Percentiles rank a stretch among this genome's conserved stretches.
phyloP scores from a whole-genome alignment of 2,329 filamentous ascomycete species.

The Setomelanomma holmii region DNA sequence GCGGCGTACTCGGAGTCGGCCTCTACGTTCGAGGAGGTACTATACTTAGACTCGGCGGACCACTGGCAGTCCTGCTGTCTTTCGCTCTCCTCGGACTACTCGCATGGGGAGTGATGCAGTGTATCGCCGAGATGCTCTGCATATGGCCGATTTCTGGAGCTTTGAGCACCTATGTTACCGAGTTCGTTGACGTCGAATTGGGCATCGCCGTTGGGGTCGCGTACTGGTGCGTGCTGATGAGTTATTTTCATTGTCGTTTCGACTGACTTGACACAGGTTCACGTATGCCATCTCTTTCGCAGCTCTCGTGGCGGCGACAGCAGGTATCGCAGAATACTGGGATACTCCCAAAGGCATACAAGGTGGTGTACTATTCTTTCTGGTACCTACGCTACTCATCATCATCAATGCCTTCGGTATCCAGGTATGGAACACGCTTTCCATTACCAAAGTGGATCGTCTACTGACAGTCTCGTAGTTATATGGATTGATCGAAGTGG shows the following conservation, averaged over 20 bases:
- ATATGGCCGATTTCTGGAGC: conserved; percentile 38
- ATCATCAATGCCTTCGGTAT: conserved; percentile 10
- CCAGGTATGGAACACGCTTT: neutral
- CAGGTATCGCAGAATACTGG: conserved; percentile 10
- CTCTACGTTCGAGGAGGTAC: conserved; percentile 5
- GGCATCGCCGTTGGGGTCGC: conserved; percentile 42
- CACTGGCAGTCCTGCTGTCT: conserved; percentile 6
- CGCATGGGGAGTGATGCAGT: conserved; percentile 11
- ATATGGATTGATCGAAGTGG: conserved; percentile 9
- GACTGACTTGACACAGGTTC: conserved; percentile 1
- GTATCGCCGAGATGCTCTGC: conserved; percentile 13
- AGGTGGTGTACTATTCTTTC: conserved; percentile 6
- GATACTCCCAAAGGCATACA: conserved; percentile 5
- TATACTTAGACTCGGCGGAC: conserved; percentile 12
- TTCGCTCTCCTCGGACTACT: conserved; percentile 8
- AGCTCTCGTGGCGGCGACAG: conserved; percentile 8
- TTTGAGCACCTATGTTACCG: conserved; percentile 40
- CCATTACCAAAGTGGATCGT: neutral
- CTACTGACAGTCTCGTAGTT: conserved; percentile 1
- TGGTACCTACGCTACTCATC: conserved; percentile 3
- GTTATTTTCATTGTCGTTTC: neutral
- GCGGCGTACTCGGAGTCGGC: conserved; percentile 8
- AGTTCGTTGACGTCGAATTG: conserved; percentile 44
- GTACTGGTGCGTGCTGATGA: conserved; percentile 36
- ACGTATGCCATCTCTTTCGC: conserved; percentile 9